Conservation (phyloP, 768 basidiomycete genomes). For the Amanita polypyramis region DNA sequence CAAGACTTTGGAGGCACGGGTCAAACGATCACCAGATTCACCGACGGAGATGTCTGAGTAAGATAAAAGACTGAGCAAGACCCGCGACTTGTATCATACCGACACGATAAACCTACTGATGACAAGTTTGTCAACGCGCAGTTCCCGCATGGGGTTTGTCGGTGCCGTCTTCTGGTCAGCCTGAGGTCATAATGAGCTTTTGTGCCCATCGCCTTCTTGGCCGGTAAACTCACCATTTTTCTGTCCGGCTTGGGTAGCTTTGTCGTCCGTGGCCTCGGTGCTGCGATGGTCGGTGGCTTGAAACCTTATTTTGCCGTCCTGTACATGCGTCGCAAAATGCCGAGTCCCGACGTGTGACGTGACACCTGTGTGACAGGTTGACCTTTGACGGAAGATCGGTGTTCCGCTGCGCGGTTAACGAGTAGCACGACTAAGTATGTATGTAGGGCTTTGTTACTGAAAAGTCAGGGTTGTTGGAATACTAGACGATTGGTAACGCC, state of each 20-base stretch:
- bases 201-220: background rate
- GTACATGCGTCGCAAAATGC: slow-evolving; percentile 21
- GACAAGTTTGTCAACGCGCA: slow-evolving; percentile 95
- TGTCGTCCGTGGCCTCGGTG: slow-evolving; percentile 28
- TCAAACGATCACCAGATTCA: slow-evolving; percentile 98
- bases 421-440: too few relatives aligned
- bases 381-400: too few relatives aligned
- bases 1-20: slow-evolving; percentile 97
- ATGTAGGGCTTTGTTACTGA: too few relatives aligned
- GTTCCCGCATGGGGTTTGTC: slow-evolving; percentile 93
- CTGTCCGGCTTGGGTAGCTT: slow-evolving; percentile 24
- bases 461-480: too few relatives aligned
- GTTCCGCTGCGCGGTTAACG: too few relatives aligned
- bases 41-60: slow-evolving; percentile 96
- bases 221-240: slow-evolving; percentile 27
- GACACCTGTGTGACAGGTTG: too few relatives aligned
- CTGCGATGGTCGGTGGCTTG: slow-evolving; percentile 24
- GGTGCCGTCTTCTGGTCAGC: slow-evolving; percentile 85
- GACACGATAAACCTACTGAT: slow-evolving; percentile 68
- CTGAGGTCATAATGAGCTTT: slow-evolving; percentile 25
- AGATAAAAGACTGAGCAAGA: slow-evolving; percentile 7
- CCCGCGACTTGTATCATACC: slow-evolving; percentile 5
- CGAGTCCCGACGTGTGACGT: slow-evolving; percentile 9
- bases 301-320: slow-evolving; percentile 29
- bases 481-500: too few relatives aligned